phyloP scores from a whole-genome alignment of 495 filamentous ascomycete genomes.

The Trichocladium antarcticum region DNA sequence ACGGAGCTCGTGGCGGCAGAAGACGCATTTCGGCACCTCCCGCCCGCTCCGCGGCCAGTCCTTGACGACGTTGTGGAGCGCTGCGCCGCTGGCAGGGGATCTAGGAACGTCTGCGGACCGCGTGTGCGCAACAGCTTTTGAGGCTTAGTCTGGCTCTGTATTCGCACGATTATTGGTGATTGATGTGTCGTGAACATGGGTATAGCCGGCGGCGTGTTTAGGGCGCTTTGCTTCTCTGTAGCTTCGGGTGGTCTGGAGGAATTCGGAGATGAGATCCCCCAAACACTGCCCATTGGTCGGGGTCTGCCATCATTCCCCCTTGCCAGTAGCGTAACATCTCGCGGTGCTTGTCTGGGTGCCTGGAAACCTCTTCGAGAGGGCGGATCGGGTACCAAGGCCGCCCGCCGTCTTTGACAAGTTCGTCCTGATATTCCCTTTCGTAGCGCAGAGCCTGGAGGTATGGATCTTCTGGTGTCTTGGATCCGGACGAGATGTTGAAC shows the following conservation, averaged over 20 bases:
- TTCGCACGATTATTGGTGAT: not conserved
- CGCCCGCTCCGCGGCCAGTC: too few species aligned
- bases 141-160: not conserved
- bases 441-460: not conserved
- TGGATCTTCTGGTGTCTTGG: not conserved
- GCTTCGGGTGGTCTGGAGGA: not conserved
- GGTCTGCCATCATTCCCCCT: not conserved
- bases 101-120: not conserved
- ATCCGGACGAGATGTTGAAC: not conserved
- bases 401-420: not conserved
- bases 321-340: slow-evolving; percentile 3
- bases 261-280: not conserved
- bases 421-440: not conserved
- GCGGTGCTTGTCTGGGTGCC: not conserved
- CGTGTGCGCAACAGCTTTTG: not conserved
- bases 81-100: not conserved
- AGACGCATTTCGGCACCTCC: too few species aligned
- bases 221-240: not conserved
- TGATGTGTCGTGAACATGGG: not conserved
- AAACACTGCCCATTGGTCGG: not conserved
- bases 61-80: not conserved
- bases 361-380: not conserved
- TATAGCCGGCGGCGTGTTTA: not conserved
- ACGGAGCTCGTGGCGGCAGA: too few species aligned
- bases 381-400: slow-evolving; percentile 2